Percentiles rank a stretch among this genome's conserved stretches.
phyloP scores from a whole-genome alignment of 129 eudicot genomes.

The Artemisia argyi region DNA sequence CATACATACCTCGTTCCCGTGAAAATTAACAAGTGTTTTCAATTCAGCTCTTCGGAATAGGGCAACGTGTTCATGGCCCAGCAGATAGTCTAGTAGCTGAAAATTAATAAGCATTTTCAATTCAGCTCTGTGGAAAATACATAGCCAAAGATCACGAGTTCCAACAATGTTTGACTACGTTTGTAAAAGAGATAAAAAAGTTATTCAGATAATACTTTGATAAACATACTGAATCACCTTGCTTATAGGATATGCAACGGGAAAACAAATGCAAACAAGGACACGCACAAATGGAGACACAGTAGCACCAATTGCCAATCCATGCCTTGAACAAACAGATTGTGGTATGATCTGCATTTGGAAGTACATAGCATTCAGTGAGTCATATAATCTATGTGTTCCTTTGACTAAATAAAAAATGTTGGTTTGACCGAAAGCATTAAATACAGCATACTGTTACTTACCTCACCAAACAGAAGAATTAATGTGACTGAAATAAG shows the following conservation, averaged over 20 bases:
- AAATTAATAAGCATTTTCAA: background rate
- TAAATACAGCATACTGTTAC: background rate
- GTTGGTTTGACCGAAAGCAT: background rate
- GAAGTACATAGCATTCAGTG: conserved; percentile 4
- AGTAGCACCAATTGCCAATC: conserved; percentile 87
- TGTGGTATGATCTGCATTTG: conserved; percentile 82
- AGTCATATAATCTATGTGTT: too few relatives aligned
- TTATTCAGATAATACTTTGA: background rate
- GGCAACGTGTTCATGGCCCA: conserved; percentile 73
- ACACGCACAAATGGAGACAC: conserved; percentile 79
- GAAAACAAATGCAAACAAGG: conserved; percentile 88
- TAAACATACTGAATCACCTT: conserved; percentile 48
- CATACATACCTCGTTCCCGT: conserved; percentile 20
- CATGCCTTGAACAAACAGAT: conserved; percentile 85
- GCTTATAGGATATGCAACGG: conserved; percentile 96
- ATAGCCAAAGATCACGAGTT: conserved; percentile 10
- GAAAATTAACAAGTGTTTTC: conserved; percentile 85
- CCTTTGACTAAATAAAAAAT: background rate
- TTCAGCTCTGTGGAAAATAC: background rate
- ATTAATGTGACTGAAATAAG: conserved; percentile 90
- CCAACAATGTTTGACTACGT: background rate
- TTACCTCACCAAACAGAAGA: conserved; percentile 94
- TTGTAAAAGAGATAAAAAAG: background rate
- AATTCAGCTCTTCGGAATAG: conserved; percentile 94
- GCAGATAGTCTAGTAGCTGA: conserved; percentile 67